phyloP scores from a whole-genome alignment of 2,329 filamentous ascomycete species.

The Botrytis cinerea region DNA sequence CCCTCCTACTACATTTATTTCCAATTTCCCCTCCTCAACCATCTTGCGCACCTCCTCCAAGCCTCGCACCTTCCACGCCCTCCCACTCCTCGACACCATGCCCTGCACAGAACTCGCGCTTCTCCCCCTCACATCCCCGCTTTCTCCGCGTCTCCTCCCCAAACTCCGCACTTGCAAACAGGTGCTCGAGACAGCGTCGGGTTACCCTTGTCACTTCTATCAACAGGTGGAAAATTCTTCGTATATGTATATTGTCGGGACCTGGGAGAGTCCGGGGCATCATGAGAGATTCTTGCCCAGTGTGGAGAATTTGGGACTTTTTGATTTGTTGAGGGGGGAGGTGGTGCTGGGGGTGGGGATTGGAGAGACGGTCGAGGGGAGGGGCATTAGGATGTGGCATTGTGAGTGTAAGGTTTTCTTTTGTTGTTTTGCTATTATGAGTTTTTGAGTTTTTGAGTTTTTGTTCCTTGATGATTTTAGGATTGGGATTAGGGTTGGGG shows the following conservation, averaged over 20 bases:
- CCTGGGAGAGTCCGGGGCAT: slow-evolving; percentile 47
- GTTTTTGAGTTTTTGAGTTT: too few species aligned
- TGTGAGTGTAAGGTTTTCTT: slow-evolving; percentile 42
- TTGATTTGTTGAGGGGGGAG: slow-evolving; percentile 43
- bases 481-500: too few species aligned
- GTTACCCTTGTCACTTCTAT: slow-evolving; percentile 44
- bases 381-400: slow-evolving; percentile 44
- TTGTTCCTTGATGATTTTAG: not conserved
- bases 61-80: not conserved
- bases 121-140: slow-evolving; percentile 11
- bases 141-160: not conserved
- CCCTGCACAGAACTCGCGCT: slow-evolving; percentile 11
- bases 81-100: not conserved
- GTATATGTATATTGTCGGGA: slow-evolving; percentile 48
- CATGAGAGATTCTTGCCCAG: slow-evolving; percentile 49
- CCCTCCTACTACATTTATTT: not conserved
- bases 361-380: slow-evolving; percentile 40
- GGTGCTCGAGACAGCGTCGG: slow-evolving; percentile 37
- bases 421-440: not conserved
- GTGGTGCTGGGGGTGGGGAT: slow-evolving; percentile 31
- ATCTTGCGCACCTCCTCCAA: too few species aligned
- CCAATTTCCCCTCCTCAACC: not conserved
- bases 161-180: not conserved
- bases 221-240: slow-evolving; percentile 49
- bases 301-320: slow-evolving; percentile 45